A percentile compares a stretch with the other conserved stretches of the same genome.
These are phyloP conservation scores for Botrytis paeoniae DNA, from an alignment of 2,329 filamentous ascomycete genomes.

Conservation along the genomic window DNA sequence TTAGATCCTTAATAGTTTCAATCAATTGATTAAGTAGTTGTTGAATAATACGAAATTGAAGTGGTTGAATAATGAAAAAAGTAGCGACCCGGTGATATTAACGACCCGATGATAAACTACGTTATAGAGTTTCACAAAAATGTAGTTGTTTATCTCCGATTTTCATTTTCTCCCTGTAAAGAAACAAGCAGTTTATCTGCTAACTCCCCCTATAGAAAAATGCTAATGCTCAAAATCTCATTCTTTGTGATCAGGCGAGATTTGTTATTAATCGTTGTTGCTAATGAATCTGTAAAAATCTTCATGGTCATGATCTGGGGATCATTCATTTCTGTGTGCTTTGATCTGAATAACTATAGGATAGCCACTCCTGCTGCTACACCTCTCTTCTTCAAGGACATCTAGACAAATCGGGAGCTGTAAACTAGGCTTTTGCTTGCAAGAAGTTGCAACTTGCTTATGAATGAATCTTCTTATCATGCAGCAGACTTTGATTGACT, in stretches of 20 bases:
- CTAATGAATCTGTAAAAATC: not conserved
- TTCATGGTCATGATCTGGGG: not conserved
- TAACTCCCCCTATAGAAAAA: fast-evolving
- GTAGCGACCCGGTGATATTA: too few relatives aligned
- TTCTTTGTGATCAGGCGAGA: not conserved
- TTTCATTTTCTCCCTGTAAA: not conserved
- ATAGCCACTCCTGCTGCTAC: too few relatives aligned
- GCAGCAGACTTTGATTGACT: too few relatives aligned
- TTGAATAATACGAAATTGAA: too few relatives aligned
- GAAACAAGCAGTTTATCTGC: not conserved
- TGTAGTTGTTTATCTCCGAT: not conserved
- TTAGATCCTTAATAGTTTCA: too few relatives aligned
- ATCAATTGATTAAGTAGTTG: too few relatives aligned
- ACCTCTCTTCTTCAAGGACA: too few relatives aligned
- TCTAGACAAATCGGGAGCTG: not conserved
- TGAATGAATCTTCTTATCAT: not conserved
- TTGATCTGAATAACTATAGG: not conserved
- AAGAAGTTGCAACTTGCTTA: not conserved
- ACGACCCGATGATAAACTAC: too few relatives aligned
- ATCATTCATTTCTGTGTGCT: not conserved
- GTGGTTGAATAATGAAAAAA: too few relatives aligned
- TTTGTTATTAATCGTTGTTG: not conserved
- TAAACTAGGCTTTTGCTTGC: not conserved
- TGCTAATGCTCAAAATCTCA: not conserved
- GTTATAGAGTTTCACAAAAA: too few relatives aligned